Evolutionary conservation across 768 basidiomycete genomes (phyloP).

Genomic region (Agrocybe praecox): DNA sequence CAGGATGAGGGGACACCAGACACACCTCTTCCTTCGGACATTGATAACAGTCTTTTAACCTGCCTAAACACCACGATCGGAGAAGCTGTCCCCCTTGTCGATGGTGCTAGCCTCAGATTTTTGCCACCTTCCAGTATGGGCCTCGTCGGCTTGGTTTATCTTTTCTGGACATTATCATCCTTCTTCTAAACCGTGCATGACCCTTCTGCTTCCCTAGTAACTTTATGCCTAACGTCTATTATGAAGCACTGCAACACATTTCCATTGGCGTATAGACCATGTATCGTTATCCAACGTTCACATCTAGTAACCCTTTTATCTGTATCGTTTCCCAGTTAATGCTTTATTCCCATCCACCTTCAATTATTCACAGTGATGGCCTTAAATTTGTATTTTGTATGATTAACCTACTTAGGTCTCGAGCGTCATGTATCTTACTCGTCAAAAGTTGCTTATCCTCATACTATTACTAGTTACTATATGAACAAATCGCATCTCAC

Average conservation of each 20-base stretch:
- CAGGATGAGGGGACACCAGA: slow-evolving; percentile 42
- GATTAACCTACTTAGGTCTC: too few species aligned
- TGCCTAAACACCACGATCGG: slow-evolving; percentile 71
- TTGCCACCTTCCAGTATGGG: slow-evolving; percentile 18
- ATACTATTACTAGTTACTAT: too few species aligned
- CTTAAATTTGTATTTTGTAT: not conserved
- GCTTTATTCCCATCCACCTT: too few species aligned
- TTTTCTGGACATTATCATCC: slow-evolving; percentile 23
- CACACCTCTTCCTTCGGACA: slow-evolving; percentile 50
- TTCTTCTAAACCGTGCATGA: slow-evolving; percentile 3
- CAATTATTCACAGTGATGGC: not conserved
- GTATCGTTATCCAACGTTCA: too few species aligned
- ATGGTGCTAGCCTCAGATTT: slow-evolving; percentile 26
- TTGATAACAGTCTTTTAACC: slow-evolving; percentile 49
- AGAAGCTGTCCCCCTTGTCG: slow-evolving; percentile 56
- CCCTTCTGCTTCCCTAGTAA: not conserved
- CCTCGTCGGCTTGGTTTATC: slow-evolving; percentile 20
- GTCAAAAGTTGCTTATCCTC: too few species aligned
- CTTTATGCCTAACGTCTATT: too few species aligned
- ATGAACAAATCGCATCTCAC: too few species aligned
- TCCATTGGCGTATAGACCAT: too few species aligned
- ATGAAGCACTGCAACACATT: too few species aligned
- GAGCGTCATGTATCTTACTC: too few species aligned
- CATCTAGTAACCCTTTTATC: too few species aligned
- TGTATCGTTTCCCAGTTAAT: too few species aligned